Evolutionary conservation across 192 early-diverging fungal genomes (phyloP), one percentile per base, ranked within the genome.

Genomic region (Mycoemilia scoparia): DNA sequence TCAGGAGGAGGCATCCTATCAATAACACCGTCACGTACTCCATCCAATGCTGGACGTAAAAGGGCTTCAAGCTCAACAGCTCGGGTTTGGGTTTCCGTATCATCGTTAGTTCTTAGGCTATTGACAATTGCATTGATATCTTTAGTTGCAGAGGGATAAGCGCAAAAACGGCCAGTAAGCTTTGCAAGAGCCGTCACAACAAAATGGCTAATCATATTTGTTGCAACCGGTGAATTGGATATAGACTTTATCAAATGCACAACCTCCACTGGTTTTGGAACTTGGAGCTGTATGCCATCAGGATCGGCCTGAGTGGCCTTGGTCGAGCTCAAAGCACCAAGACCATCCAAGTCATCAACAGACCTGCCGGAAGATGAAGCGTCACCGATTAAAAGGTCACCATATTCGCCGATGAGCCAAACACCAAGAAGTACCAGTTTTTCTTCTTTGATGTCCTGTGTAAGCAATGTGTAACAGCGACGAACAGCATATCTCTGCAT

Each of bases 381-480:
- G 5, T 18, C 32, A 7, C 48, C 33, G 2, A 87, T 73, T 14
- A 99, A 69, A 7, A 87, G 51, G 48, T 99, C 92, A 20, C 88
- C 95, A 53, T 81, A 96, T 56, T 99, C 95, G 29, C 95, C 95
- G 52, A 96, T 74, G 32, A 79, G 70, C 95, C 95, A 99, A 4
- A 83, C 69, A 24, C 76, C 80, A 16, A 82, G 82, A 44, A 89
- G 65, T 13, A 89, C 76, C 35, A 96, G 70, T 6, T 81, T 83
- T 47, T 91, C 86, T 62, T 93, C 76, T 29, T 65, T 49, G 13
- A 56, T 34, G 20, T 71, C 69, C 84, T 35, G 67, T 63, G 54
- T 77, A 30, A 96, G 71, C 32, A 86, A 71, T 15, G 72, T 62
- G 56, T 84, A 96, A 26, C 95, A 61, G 47, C 81, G 87, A 42